These are phyloP conservation scores for Nymphaea thermarum DNA, from an alignment of 164 flowering plant species.

Conservation along the genomic window DNA sequence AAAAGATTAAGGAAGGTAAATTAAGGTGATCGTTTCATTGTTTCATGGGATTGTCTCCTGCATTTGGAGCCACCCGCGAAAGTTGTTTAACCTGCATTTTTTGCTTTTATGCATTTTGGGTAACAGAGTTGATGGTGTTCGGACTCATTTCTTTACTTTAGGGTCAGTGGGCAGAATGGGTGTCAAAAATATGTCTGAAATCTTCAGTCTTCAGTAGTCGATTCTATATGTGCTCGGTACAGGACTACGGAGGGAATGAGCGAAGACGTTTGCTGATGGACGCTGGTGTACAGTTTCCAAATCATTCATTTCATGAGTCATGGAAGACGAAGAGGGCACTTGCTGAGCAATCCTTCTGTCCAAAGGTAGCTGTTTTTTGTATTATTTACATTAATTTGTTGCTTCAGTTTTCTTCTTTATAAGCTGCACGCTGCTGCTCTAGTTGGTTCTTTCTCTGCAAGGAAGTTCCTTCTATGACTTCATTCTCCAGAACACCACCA, in stretches of 20 bases:
- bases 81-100: background rate
- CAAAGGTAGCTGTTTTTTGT: constrained; percentile 30
- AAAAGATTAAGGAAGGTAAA: constrained; percentile 70
- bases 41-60: background rate
- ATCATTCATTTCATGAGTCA: constrained; percentile 18
- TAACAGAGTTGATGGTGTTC: constrained; percentile 79
- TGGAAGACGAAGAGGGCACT: background rate
- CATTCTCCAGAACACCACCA: background rate
- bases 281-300: constrained; percentile 13
- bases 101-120: constrained; percentile 2
- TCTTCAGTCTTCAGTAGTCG: constrained; percentile 40
- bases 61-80: background rate
- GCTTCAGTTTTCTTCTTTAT: too few species aligned
- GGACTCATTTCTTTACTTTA: constrained; percentile 71
- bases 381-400: too few species aligned
- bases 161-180: constrained; percentile 70
- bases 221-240: constrained; percentile 50
- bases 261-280: constrained; percentile 5
- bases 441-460: background rate
- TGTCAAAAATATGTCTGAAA: constrained; percentile 70
- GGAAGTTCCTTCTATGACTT: background rate
- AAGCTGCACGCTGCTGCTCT: background rate
- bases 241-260: background rate
- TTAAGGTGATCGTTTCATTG: background rate
- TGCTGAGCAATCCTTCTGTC: constrained; percentile 27